Base-by-base conservation (phyloP, 1,284 basidiomycete species). In the Tilletia indica region DNA sequence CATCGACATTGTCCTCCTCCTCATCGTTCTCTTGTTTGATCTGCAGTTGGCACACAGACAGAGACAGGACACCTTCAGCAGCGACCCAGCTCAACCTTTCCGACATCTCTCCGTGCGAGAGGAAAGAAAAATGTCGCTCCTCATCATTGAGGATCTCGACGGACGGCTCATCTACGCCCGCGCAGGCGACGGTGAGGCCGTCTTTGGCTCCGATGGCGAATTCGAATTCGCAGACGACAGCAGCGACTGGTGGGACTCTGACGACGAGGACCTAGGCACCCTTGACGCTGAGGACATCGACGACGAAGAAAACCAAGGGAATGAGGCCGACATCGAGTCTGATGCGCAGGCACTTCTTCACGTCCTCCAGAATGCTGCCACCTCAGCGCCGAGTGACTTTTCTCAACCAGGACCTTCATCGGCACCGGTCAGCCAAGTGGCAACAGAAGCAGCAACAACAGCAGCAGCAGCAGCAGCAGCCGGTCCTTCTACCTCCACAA, bases 181-280 rank as follows among this genome's bases (percentile, higher is more conserved):
- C 38, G 82, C 82, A 11, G 80, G 81, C 25, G 82, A 82, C 45
- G 82, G 82, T 14, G 82, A 84, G 73, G 82, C 82, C 4, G 82
- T 84, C 12, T 84, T 84, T 64, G 82, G 82, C 54, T 84, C 82
- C 1, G 82, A 84, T 61, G 82, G 82, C 36, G 82, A 84, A 61
- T 84, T 84, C 56, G 82, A 84, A 42, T 83, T 83, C 49, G 79
- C 78, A 38, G 80, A 80, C 56, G 82, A 83, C 56, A 79, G 78
- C 61, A 78, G 80, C 19, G 80, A 81, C 39, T 80, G 83, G 34
- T 45, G 38, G 39, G 38, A 45, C 6, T 61, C 38, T 48, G 81
- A 83, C 14, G 79, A 80, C 51, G 80, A 83, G 56, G 77, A 75
- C 68, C 47, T 74, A 77, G 39, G 56, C 49, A 76, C 75, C 38